phyloP scores from a whole-genome alignment of 2,329 filamentous ascomycete genomes.

The Cladosporium sphaerospermum region DNA sequence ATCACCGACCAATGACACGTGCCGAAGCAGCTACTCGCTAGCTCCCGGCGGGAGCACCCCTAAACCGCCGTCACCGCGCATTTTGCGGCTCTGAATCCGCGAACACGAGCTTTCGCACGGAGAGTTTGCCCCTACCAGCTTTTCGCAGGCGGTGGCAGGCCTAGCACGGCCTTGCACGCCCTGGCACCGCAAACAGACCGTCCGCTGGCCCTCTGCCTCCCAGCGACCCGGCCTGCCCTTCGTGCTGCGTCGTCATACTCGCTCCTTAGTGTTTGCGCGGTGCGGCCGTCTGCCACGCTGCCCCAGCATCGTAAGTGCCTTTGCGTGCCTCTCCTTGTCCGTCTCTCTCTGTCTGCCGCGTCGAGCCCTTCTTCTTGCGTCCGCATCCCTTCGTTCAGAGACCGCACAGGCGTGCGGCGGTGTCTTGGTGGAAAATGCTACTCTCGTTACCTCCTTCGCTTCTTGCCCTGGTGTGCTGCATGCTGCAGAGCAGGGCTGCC shows the following conservation, averaged over 20 bases:
- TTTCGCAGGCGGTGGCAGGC: not conserved
- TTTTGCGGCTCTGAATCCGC: not conserved
- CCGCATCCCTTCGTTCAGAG: not conserved
- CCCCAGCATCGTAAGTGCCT: conserved; percentile 2
- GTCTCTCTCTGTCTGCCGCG: not conserved
- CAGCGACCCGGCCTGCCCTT: not conserved
- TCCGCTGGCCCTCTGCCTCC: not conserved
- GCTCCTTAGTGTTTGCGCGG: not conserved
- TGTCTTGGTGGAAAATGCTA: conserved; percentile 6
- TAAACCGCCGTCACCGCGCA: too few relatives aligned
- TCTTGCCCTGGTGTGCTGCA: not conserved
- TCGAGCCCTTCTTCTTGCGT: not conserved
- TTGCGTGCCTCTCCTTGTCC: conserved; percentile 1
- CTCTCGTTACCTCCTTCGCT: conserved; percentile 8
- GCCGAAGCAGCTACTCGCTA: too few relatives aligned
- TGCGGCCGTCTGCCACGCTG: not conserved
- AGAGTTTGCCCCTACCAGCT: conserved; percentile 2
- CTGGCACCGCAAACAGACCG: conserved; percentile 1
- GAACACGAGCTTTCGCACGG: not conserved
- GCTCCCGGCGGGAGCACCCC: too few relatives aligned
- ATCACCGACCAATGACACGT: too few relatives aligned
- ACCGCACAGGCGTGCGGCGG: not conserved
- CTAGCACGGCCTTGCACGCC: too few relatives aligned
- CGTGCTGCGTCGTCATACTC: conserved; percentile 5
- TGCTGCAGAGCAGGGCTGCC: not conserved